These are phyloP conservation scores for Starmerella apis DNA, from an alignment of 805 yeast species.

Conservation along the genomic window DNA sequence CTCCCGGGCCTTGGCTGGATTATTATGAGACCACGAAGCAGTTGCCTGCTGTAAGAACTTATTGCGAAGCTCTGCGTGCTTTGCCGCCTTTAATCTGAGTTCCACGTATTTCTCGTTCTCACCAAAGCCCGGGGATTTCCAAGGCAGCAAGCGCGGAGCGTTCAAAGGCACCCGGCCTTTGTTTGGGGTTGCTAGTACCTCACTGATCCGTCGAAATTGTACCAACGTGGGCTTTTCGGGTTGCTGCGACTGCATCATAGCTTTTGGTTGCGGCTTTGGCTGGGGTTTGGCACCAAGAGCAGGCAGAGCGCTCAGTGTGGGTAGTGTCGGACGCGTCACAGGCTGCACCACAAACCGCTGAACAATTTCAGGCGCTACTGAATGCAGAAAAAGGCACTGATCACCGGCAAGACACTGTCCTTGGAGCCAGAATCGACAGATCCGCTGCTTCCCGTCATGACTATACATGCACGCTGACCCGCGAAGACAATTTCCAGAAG, in stretches of 20 bases:
- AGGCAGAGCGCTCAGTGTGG: constrained; percentile 17
- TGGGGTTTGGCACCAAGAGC: constrained; percentile 1
- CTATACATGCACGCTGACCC: constrained; percentile 38
- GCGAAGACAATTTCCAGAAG: constrained; percentile 36
- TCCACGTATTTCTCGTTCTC: constrained; percentile 25
- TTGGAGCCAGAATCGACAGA: constrained; percentile 41
- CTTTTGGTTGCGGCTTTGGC: not conserved
- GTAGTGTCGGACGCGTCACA: constrained; percentile 5
- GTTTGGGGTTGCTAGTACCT: constrained; percentile 3
- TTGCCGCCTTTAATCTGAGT: constrained; percentile 26
- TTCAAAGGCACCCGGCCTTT: constrained; percentile 11
- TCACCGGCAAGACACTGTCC: constrained; percentile 39
- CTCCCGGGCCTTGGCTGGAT: constrained; percentile 28
- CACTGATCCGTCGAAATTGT: constrained; percentile 6
- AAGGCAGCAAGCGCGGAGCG: constrained; percentile 25
- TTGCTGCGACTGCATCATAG: not conserved
- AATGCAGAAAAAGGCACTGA: constrained; percentile 36
- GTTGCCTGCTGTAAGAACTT: constrained; percentile 31
- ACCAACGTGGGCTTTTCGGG: not conserved
- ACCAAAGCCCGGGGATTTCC: constrained; percentile 27
- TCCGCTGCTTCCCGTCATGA: constrained; percentile 37
- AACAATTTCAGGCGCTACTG: constrained; percentile 29
- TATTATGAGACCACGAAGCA: constrained; percentile 28
- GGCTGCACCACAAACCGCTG: constrained; percentile 8
- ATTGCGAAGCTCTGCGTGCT: constrained; percentile 29